Evolutionary conservation across 2,329 filamentous ascomycete species (phyloP), one percentile per base, ranked within the genome.

Genomic region (Fusarium buxicola): DNA sequence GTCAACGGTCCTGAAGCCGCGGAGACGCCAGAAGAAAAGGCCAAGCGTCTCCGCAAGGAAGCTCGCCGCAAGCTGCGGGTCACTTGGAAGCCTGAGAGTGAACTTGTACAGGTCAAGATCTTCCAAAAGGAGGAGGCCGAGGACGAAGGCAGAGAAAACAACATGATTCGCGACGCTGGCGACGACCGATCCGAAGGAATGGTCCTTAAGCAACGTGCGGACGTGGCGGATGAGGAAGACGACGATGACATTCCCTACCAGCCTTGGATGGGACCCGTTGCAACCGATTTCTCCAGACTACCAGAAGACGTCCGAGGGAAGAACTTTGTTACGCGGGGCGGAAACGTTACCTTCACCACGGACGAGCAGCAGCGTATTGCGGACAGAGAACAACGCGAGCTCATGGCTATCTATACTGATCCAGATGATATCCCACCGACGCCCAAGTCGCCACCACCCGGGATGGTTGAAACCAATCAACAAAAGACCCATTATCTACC

Each of bases 111-210:
- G 65, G 80, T 92, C 51, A 85, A 86, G 62, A 79, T 88, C 45
- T 93, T 94, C 76, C 86, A 87, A 51, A 90, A 92, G 68, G 89
- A 92, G 60, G 87, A 86, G 2, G 83, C 85, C 2, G 90, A 93
- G 71, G 89, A 92, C 66, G 82, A 88, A 55, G 89, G 87, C 49
- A 84, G 90, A 52, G 84, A 86, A 50, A 81, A 83, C 52, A 89
- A 87, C 69, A 88, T 92, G 82, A 84, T 89, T 35, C 86, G 86
- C 44, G 90, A 93, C 73, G 89, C 89, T 5, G 84, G 85, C 27
- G 90, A 93, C 72, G 89, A 92, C 69, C 87, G 87, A 45, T 88
- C 87, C 6, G 91, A 92, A 70, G 89, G 91, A 44, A 87, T 90
- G 80, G 87, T 89, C 66, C 77, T 89, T 48, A 89, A 87, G 68